phyloP scores from a whole-genome alignment of 2,329 filamentous ascomycete genomes.

The Clonostachys rosea region DNA sequence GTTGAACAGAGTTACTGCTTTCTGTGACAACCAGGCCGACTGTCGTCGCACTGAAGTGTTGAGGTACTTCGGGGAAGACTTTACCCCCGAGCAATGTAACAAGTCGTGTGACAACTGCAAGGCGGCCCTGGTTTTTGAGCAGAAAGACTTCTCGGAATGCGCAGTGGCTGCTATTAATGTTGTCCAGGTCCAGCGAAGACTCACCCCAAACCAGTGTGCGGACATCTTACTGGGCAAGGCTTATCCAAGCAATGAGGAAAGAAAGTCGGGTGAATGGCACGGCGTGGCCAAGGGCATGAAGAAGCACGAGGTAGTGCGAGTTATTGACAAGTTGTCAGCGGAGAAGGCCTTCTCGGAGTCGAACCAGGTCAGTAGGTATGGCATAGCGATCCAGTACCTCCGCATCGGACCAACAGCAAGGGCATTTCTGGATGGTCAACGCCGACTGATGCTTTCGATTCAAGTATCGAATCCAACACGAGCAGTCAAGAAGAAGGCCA shows the following conservation, averaged over 20 bases:
- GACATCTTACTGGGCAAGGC: constrained; percentile 75
- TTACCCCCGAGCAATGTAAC: constrained; percentile 66
- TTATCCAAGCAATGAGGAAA: constrained; percentile 50
- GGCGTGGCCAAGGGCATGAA: constrained; percentile 67
- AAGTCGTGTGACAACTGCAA: constrained; percentile 86
- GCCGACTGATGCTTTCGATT: constrained; percentile 38
- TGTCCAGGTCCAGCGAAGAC: constrained; percentile 53
- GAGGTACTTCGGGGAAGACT: constrained; percentile 89
- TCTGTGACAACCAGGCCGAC: constrained; percentile 83
- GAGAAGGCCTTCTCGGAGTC: constrained; percentile 72
- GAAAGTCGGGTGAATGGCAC: constrained; percentile 52
- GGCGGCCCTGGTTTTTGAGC: constrained; percentile 65
- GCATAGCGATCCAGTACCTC: constrained; percentile 74
- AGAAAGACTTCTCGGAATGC: constrained; percentile 71
- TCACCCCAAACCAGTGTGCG: constrained; percentile 77
- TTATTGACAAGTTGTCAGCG: constrained; percentile 73
- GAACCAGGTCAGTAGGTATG: constrained; percentile 43
- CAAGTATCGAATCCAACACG: constrained; percentile 27
- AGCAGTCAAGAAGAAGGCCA: constrained; percentile 27
- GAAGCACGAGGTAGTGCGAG: constrained; percentile 72
- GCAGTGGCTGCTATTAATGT: constrained; percentile 68
- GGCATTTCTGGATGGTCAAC: constrained; percentile 36
- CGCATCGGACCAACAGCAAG: constrained; percentile 34
- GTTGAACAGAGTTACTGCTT: constrained; percentile 80
- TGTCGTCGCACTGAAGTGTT: constrained; percentile 87